phyloP scores from a whole-genome alignment of 106 monocot species.

The Hemerocallis citrina region DNA sequence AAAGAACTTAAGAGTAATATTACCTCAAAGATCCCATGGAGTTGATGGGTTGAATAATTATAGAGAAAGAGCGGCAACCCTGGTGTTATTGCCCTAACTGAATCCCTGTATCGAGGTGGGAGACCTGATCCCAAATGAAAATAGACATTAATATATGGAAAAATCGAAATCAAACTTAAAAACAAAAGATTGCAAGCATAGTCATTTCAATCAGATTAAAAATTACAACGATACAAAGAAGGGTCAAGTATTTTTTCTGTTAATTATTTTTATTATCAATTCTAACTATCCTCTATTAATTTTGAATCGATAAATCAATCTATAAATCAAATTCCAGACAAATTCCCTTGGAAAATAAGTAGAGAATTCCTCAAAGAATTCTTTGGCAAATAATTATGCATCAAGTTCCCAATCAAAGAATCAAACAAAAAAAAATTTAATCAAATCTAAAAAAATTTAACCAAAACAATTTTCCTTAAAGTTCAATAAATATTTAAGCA shows the following conservation, averaged over 20 bases:
- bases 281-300: neutral
- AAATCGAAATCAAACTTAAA: neutral
- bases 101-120: conserved; percentile 86
- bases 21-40: conserved; percentile 91
- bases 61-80: conserved; percentile 92
- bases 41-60: conserved; percentile 94
- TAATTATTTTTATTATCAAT: no score
- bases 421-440: no score
- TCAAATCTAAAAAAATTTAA: no score
- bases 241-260: no score
- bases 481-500: no score
- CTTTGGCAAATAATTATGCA: no score
- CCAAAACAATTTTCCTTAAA: no score
- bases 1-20: neutral
- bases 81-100: conserved; percentile 78
- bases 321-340: neutral
- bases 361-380: no score
- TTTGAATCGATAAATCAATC: neutral
- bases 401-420: no score
- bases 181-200: neutral
- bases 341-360: no score
- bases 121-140: conserved; percentile 36
- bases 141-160: neutral
- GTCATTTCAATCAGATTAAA: no score
- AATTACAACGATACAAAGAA: no score